Evolutionary conservation across 192 early-diverging fungal species (phyloP).

Genomic region (Allomyces javanicus): DNA sequence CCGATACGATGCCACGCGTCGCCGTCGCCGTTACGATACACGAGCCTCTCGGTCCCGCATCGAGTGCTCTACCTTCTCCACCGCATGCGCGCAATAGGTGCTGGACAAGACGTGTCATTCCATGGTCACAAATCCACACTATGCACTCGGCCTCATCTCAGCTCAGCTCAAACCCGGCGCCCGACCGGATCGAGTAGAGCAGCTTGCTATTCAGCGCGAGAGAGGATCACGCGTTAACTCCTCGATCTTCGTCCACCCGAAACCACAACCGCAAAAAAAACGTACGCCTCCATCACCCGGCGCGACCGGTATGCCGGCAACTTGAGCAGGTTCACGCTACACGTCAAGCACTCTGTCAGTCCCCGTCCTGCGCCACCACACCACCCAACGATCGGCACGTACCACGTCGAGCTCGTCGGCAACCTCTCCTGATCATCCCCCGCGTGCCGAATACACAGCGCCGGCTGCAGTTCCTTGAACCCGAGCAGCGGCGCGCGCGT

Average conservation of each 20-base stretch:
- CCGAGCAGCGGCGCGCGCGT: conserved; percentile 77
- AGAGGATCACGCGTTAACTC: too few relatives aligned
- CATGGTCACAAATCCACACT: too few relatives aligned
- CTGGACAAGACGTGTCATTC: too few relatives aligned
- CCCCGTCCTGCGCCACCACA: too few relatives aligned
- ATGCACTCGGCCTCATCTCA: conserved; percentile 12
- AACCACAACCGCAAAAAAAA: conserved; percentile 1
- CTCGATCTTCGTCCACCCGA: too few relatives aligned
- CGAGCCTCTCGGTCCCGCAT: too few relatives aligned
- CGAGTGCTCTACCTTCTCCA: too few relatives aligned
- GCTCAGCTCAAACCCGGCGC: conserved; percentile 80
- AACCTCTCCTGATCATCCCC: conserved; percentile 49
- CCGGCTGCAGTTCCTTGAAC: conserved; percentile 54
- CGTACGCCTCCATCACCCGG: conserved; percentile 31
- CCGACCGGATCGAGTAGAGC: conserved; percentile 62
- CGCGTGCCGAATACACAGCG: conserved; percentile 47
- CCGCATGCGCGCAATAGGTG: too few relatives aligned
- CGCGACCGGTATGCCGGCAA: conserved; percentile 52
- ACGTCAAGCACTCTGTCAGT: too few relatives aligned
- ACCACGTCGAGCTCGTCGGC: conserved; percentile 56
- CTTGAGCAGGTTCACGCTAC: conserved; percentile 71
- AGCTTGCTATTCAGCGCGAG: conserved; percentile 44
- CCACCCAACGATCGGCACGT: neutral
- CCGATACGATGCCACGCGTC: too few relatives aligned
- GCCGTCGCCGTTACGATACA: too few relatives aligned